These are phyloP conservation scores for Aspergillus homomorphus DNA, from an alignment of 495 filamentous ascomycete species.

Conservation along the genomic window DNA sequence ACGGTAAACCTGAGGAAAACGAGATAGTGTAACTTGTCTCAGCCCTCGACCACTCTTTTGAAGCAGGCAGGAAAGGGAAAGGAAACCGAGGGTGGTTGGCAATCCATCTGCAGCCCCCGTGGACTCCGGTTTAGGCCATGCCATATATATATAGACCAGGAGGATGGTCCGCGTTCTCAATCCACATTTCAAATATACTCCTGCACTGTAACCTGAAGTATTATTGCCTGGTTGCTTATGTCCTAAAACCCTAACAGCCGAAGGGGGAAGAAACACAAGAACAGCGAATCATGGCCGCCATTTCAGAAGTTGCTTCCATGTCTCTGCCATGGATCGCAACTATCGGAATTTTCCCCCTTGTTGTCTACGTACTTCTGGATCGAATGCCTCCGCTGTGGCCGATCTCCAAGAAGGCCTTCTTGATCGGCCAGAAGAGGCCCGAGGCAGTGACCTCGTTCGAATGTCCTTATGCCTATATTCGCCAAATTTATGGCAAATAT, in stretches of 20 bases:
- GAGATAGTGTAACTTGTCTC: background rate
- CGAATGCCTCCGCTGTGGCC: slow-evolving; percentile 15
- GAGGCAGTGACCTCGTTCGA: slow-evolving; percentile 17
- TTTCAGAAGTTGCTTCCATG: slow-evolving; percentile 10
- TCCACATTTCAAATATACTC: background rate
- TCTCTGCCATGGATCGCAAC: slow-evolving; percentile 10
- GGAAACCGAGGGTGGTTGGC: no score
- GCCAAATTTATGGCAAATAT: slow-evolving; percentile 24
- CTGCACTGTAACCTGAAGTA: background rate
- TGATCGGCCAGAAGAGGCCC: slow-evolving; percentile 20
- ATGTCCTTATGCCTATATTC: slow-evolving; percentile 22
- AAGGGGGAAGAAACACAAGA: background rate
- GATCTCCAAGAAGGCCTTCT: slow-evolving; percentile 15
- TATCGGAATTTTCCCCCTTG: slow-evolving; percentile 10
- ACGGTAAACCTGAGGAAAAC: background rate
- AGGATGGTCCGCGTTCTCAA: background rate
- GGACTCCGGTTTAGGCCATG: background rate
- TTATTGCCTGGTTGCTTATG: slow-evolving; percentile 3
- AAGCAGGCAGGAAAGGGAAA: background rate
- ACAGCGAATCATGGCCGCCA: slow-evolving; percentile 4
- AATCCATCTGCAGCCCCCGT: background rate
- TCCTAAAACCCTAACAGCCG: background rate
- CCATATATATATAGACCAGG: slow-evolving; percentile 2
- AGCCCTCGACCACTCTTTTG: background rate
- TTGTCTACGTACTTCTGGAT: slow-evolving; percentile 15